Conservation (phyloP, 257 asterid species). For the Nicotiana tomentosiformis region DNA sequence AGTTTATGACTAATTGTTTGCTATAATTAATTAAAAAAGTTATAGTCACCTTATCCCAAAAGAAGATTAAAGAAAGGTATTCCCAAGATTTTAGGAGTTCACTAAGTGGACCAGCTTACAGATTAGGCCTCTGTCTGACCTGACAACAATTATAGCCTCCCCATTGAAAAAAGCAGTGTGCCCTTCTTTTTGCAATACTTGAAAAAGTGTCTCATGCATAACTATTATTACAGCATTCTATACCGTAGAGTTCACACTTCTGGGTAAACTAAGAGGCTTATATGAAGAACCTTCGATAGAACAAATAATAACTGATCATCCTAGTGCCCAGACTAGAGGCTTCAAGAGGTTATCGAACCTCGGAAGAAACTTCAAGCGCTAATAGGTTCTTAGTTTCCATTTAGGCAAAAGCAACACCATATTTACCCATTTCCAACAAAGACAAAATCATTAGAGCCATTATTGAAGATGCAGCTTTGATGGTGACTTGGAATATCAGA, state of each 20-base stretch:
- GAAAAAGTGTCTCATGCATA: neutral
- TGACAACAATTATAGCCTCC: neutral
- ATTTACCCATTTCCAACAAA: neutral
- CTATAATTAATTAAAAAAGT: neutral
- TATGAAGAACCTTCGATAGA: neutral
- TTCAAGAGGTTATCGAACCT: neutral
- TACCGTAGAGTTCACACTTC: slow-evolving; percentile 6
- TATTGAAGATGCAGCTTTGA: neutral
- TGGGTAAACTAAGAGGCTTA: neutral
- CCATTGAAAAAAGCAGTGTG: neutral
- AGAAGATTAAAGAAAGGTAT: neutral
- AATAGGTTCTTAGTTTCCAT: too few species aligned
- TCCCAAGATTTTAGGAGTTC: neutral
- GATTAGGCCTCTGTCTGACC: neutral
- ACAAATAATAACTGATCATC: neutral
- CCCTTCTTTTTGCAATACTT: neutral
- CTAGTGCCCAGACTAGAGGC: neutral
- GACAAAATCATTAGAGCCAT: too few species aligned
- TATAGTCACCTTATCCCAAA: neutral
- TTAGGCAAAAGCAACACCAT: neutral
- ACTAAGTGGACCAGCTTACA: neutral
- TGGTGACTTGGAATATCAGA: neutral
- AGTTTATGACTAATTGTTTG: neutral
- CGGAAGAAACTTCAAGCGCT: neutral
- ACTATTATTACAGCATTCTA: neutral